Conservation (phyloP, 2,329 filamentous ascomycete genomes). For the Aspergillus carbonarius region DNA sequence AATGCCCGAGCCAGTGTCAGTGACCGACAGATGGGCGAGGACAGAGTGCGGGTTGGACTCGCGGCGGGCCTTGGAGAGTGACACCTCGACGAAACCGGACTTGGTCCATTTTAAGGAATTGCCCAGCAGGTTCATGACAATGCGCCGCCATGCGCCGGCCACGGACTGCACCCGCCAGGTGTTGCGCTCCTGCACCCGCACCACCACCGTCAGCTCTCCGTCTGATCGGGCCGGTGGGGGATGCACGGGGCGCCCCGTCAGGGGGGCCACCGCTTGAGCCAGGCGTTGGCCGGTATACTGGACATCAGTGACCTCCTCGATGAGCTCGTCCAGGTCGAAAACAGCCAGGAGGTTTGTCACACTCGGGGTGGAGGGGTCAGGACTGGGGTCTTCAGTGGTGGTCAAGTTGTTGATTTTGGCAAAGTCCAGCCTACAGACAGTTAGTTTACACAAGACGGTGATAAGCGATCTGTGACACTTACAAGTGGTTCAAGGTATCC, state of each 20-base stretch:
- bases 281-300: constrained; percentile 23
- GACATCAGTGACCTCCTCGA: constrained; percentile 26
- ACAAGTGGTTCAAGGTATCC: constrained; percentile 43
- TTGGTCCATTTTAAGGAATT: constrained; percentile 34
- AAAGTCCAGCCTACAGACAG: constrained; percentile 23
- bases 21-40: constrained; percentile 44
- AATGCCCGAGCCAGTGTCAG: constrained; percentile 64
- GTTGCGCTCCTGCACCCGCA: constrained; percentile 15
- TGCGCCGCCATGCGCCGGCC: constrained; percentile 26
- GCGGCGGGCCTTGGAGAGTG: constrained; percentile 13
- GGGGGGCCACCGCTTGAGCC: background rate
- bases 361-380: background rate
- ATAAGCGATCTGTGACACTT: background rate
- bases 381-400: constrained; percentile 5
- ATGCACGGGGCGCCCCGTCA: background rate
- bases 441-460: no score
- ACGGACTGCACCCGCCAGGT: constrained; percentile 26
- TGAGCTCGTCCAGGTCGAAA: constrained; percentile 28
- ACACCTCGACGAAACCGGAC: constrained; percentile 25
- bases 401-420: constrained; percentile 30
- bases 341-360: constrained; percentile 19
- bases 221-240: background rate
- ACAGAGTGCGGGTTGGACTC: constrained; percentile 12
- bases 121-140: constrained; percentile 34
- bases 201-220: constrained; percentile 17